Base-by-base conservation (phyloP, 352 stramenopile species). In the Blastocystis sp. region DNA sequence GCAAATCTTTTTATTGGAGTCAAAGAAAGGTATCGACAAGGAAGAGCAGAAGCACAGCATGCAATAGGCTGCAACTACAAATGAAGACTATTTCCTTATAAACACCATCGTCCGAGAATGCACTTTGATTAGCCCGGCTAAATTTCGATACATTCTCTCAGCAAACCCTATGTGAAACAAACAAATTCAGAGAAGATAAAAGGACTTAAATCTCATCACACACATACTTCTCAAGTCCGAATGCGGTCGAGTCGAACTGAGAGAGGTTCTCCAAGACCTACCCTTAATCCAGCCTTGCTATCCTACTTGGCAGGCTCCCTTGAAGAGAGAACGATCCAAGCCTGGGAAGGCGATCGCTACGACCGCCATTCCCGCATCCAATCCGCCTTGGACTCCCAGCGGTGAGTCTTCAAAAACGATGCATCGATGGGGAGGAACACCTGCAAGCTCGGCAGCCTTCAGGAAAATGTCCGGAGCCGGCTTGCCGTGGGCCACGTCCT, bases 391-490 rank as follows among this genome's bases (percentile, higher is more conserved):
- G 4, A 89, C 26, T 62, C 78, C 78, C 16, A 76, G 50, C 20
- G 66, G 63, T 2, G 78, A 89, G 55, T 89, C 78, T 53, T 89
- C 78, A 53, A 89, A 89, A 37, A 89, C 78, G 18, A 89, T 89
- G 41, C 78, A 89, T 6, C 50, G 78, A 6, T 13, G 11, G 20
- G 78, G 78, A 55, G 78, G 56, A 89, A 79, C 37, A 24, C 63
- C 63, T 18, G 66, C 63, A 11, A 73, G n/a, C 30, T 78, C 55
- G 2, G 78, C 78, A 26, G 78, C 78, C 66, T 89, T 89, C 41
- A 89, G 41, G 78, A 89, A 89, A 50, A 89, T 89, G 55, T 89
- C 78, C 18, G 78, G 78, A 76, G 78, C 78, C 30, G 78, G 78
- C 41, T 89, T 89, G 3, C 78, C 78, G 34, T 66, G 45, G 30